A percentile compares a stretch with the other conserved stretches of the same genome.
Evolutionary conservation across 169 alveolate species (phyloP).

Genomic region (Theileria luwenshuni): DNA sequence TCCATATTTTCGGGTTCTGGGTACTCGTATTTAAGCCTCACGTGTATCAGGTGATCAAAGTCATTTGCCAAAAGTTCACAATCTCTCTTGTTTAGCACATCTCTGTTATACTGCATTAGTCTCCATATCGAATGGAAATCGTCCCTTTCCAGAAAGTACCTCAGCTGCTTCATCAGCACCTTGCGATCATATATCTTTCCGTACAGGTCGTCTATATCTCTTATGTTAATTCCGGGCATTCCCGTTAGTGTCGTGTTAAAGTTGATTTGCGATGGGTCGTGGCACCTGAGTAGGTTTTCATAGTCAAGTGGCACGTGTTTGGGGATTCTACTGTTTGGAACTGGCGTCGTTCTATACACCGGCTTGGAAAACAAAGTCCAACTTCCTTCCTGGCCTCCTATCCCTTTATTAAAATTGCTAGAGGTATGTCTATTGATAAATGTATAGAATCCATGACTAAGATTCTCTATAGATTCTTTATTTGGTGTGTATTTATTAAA

Average conservation of each 20-base stretch:
- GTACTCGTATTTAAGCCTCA: slow-evolving; percentile 63
- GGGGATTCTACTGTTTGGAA: slow-evolving; percentile 20
- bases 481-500: slow-evolving; percentile 6
- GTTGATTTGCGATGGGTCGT: slow-evolving; percentile 70
- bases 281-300: slow-evolving; percentile 71
- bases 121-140: slow-evolving; percentile 72
- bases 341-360: background rate
- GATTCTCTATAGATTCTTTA: background rate
- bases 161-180: slow-evolving; percentile 74
- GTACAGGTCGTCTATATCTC: slow-evolving; percentile 69
- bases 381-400: background rate
- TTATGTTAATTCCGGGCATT: slow-evolving; percentile 69
- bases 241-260: slow-evolving; percentile 75
- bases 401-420: background rate
- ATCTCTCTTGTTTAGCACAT: slow-evolving; percentile 69
- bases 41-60: slow-evolving; percentile 68
- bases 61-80: slow-evolving; percentile 65
- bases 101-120: slow-evolving; percentile 70
- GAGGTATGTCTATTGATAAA: background rate
- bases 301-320: slow-evolving; percentile 68
- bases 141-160: slow-evolving; percentile 74
- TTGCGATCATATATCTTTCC: slow-evolving; percentile 73
- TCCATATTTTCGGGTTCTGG: slow-evolving; percentile 73
- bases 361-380: slow-evolving; percentile 42
- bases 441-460: slow-evolving; percentile 10